Base-by-base conservation (phyloP, 2,329 filamentous ascomycete species). In the Akanthomyces muscarius region DNA sequence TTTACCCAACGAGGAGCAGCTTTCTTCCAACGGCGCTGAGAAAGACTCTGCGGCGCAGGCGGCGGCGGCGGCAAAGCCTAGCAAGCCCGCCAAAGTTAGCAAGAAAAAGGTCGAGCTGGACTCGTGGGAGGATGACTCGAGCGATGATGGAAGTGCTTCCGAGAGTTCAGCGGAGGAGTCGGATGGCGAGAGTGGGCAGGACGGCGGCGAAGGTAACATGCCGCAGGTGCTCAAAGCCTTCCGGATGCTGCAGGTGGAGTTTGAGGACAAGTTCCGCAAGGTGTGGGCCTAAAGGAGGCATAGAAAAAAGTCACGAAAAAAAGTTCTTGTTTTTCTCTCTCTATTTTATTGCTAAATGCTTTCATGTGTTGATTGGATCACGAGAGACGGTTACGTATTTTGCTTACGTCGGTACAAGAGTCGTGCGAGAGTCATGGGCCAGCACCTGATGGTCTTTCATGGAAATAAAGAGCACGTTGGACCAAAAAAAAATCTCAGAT, bases 241-340 rank as follows among this genome's bases (percentile, higher is more conserved):
- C 69, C 78, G 76, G 65, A 73, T 79, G 68, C 70, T 90, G 66
- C 82, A 82, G 69, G 75, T 77, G 33, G 83, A 85, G 63, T 90
- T 89, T 71, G 82, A 88, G 66, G 77, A 79, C 51, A 90, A 88
- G 76, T 89, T 90, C 73, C 78, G 71, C 69, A 81, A 81, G 68
- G 81, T 83, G 69, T 87, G 84, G 83, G 82, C 85, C 71, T 88
- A 73, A 71, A 30, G 7, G 2, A 23, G 33, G 33, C 1, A 2
- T 14, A 13, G 18, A 16, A 28, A 1, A n/a, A 5, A 25, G 38
- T 14, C 14, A 16, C 38, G 38, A 41, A 41, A 41, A 41, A 38
- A 11, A 10, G 13, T 14, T 16, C 2, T 41, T 21, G 21, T 16
- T 41, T 41, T 41, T 41, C 38, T 21, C 21, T 21, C 21, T 21